phyloP scores from a whole-genome alignment of 2,329 filamentous ascomycete genomes.

The Microcyclospora pomicola region DNA sequence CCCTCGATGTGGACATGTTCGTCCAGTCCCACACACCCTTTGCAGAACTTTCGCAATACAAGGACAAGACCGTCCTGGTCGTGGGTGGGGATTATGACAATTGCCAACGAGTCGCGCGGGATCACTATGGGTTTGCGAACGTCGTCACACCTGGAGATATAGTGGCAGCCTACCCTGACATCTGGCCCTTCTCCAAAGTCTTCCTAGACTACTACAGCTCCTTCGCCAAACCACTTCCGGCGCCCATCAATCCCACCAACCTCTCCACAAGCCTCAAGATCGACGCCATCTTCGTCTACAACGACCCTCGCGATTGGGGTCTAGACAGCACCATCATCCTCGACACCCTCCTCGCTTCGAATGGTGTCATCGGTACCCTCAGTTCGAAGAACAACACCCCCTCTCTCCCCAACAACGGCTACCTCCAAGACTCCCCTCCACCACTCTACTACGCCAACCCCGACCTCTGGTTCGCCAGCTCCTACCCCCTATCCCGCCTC shows the following conservation, averaged over 20 bases:
- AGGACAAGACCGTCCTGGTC: constrained; percentile 38
- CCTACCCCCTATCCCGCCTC: constrained; percentile 70
- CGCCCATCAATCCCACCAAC: constrained; percentile 29
- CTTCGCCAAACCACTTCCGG: constrained; percentile 45
- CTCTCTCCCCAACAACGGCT: constrained; percentile 58
- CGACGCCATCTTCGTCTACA: constrained; percentile 85
- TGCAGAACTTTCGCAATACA: constrained; percentile 50
- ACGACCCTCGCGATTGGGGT: constrained; percentile 93
- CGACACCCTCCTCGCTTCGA: constrained; percentile 65
- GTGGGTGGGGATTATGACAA: constrained; percentile 36
- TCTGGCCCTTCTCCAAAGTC: constrained; percentile 72
- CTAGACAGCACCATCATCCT: constrained; percentile 73
- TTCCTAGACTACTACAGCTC: constrained; percentile 47
- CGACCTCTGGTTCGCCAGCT: constrained; percentile 78
- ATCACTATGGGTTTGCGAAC: constrained; percentile 37
- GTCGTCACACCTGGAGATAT: constrained; percentile 83
- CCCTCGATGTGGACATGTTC: constrained; percentile 55
- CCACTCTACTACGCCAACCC: constrained; percentile 77
- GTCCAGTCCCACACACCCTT: constrained; percentile 90
- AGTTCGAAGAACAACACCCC: constrained; percentile 55
- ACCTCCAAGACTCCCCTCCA: constrained; percentile 69
- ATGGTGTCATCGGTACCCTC: constrained; percentile 70
- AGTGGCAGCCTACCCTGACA: constrained; percentile 53
- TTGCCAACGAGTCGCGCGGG: constrained; percentile 60
- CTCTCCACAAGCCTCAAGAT: constrained; percentile 50